Evolutionary conservation across 345 rosid genomes (phyloP).

Genomic region (Pelargonium nanum): DNA sequence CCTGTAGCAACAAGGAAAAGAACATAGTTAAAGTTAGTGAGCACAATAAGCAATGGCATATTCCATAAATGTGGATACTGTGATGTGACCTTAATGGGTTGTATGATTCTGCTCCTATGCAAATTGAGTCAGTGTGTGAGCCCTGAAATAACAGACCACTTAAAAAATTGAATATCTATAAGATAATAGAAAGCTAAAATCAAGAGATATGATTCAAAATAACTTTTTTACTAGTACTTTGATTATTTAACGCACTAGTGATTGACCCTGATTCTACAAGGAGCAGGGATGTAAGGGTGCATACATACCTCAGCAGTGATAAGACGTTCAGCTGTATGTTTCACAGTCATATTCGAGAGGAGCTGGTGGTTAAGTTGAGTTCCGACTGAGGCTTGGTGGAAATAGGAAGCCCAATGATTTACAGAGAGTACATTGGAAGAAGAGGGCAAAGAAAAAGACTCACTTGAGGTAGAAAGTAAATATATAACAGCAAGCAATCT

Average conservation of each 20-base stretch:
- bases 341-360: slow-evolving; percentile 34
- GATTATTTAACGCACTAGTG: too few relatives aligned
- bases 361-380: slow-evolving; percentile 56
- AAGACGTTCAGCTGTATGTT: slow-evolving; percentile 17
- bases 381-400: slow-evolving; percentile 93
- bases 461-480: slow-evolving; percentile 48
- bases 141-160: slow-evolving; percentile 25
- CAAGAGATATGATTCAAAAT: neutral
- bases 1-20: slow-evolving; percentile 35
- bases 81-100: slow-evolving; percentile 45
- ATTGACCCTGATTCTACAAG: neutral
- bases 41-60: slow-evolving; percentile 2
- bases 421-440: slow-evolving; percentile 45
- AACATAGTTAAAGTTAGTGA: slow-evolving; percentile 9
- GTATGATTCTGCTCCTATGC: slow-evolving; percentile 20
- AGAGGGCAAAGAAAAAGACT: slow-evolving; percentile 29
- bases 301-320: slow-evolving; percentile 36
- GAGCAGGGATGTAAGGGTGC: too few relatives aligned
- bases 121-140: slow-evolving; percentile 22
- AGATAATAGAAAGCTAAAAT: too few relatives aligned
- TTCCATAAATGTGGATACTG: slow-evolving; percentile 12
- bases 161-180: too few relatives aligned
- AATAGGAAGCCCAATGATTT: slow-evolving; percentile 87
- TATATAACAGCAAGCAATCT: slow-evolving; percentile 56
- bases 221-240: neutral